These are phyloP conservation scores for Lasiodiplodia sp. DNA, from an alignment of 2,329 filamentous ascomycete genomes.

Conservation along the genomic window DNA sequence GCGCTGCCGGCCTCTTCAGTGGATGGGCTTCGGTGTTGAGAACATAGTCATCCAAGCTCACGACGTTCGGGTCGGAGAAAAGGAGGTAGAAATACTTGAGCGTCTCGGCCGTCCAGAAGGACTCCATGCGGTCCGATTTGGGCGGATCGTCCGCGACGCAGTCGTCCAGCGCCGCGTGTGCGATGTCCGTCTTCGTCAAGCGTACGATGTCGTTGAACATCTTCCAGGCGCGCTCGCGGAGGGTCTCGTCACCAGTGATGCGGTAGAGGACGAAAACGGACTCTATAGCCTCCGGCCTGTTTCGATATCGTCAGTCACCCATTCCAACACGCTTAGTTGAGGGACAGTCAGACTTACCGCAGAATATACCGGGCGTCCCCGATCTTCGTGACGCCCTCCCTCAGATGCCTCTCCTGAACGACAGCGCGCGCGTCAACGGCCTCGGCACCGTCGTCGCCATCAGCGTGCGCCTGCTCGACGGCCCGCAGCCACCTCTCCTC, in stretches of 20 bases:
- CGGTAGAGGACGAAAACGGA: conserved; percentile 67
- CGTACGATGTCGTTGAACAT: conserved; percentile 57
- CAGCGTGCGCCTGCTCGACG: conserved; percentile 32
- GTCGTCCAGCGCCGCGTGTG: conserved; percentile 54
- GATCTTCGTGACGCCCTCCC: not conserved
- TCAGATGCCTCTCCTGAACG: not conserved
- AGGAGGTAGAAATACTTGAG: conserved; percentile 59
- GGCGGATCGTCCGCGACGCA: conserved; percentile 46
- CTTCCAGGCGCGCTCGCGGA: conserved; percentile 56
- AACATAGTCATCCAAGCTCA: conserved; percentile 56
- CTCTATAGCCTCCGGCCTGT: conserved; percentile 63
- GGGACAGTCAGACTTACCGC: not conserved
- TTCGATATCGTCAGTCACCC: not conserved
- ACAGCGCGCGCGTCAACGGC: not conserved
- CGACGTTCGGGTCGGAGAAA: conserved; percentile 51
- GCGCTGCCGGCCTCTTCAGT: not conserved
- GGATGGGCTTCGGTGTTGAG: conserved; percentile 44
- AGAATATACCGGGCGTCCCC: not conserved
- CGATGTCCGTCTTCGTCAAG: conserved; percentile 52
- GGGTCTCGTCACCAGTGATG: conserved; percentile 61
- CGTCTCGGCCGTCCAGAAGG: conserved; percentile 59
- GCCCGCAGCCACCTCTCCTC: conserved; percentile 58
- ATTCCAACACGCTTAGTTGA: not conserved
- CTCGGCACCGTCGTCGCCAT: not conserved
- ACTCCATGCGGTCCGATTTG: conserved; percentile 55